Evolutionary conservation across 495 filamentous ascomycete genomes (phyloP), one percentile per base, ranked within the genome.

Genomic region (Xanthoparmelia taractica): DNA sequence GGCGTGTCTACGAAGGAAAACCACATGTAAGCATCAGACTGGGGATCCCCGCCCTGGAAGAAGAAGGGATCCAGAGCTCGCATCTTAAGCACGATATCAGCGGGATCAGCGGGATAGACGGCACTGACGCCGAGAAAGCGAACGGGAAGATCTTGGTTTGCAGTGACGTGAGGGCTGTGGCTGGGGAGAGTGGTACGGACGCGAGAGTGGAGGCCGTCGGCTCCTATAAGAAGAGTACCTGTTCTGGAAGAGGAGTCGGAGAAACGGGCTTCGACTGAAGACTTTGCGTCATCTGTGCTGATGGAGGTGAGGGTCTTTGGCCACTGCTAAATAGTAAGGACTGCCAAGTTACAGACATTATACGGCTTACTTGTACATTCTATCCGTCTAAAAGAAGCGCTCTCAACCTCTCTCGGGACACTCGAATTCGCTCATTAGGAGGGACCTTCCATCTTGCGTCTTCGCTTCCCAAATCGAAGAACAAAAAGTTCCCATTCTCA

Each of bases 11-110:
- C 69, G 38, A 79, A 76, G 25, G 79, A 80, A 65, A 82, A 84
- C 69, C 78, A 86, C 1, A 86, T 62, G 68, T 80, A 87, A 7
- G 79, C 75, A 33, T 81, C 73, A 15, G 84, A 80, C 17, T 75
- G 71, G 0, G 85, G 83, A 58, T 85, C 77, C 6, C 78, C 76
- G 2, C 84, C 83, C 57, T 87, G 83, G 54, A 87, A 82, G 47
- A 88, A 81, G 31, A 79, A 80, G 1, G 84, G 83, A 58, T 87
- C 84, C 23, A 86, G 76, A 6, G 71, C 72, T 20, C 77, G 70
- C 34, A 81, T 75, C 8, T 75, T 75, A 1, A 70, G 68, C n/a
- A n/a, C n/a, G n/a, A n/a, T n/a, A n/a, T n/a, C n/a, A 38, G 77
- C 70, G 52, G 80, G 71, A 48, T 72, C 71, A 0, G 72, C 62